phyloP scores from a whole-genome alignment of 139 green algal species.

The Helicosporidium sp. region DNA sequence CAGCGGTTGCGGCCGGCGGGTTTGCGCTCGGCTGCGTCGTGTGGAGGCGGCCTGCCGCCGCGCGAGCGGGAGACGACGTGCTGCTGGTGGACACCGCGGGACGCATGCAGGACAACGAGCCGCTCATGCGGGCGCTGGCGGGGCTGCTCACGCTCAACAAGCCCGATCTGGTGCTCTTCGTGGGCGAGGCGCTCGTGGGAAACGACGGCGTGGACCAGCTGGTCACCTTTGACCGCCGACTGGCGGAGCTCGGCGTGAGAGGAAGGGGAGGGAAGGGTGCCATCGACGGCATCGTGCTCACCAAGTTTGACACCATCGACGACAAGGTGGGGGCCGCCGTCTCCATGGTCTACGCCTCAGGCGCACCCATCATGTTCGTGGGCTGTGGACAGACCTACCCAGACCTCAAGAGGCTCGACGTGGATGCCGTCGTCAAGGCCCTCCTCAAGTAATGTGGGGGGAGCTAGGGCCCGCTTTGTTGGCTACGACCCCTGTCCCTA shows the following conservation, averaged over 20 bases:
- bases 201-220: slow-evolving; percentile 98
- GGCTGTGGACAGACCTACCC: slow-evolving; percentile 93
- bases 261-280: too few species aligned
- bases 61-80: slow-evolving; percentile 59
- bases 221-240: slow-evolving; percentile 81
- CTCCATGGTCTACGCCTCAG: slow-evolving; percentile 91
- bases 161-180: slow-evolving; percentile 92
- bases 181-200: slow-evolving; percentile 94
- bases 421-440: slow-evolving; percentile 67
- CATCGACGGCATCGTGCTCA: slow-evolving; percentile 50
- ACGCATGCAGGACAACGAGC: slow-evolving; percentile 88
- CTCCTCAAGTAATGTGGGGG: slow-evolving; percentile 40
- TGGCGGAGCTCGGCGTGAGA: slow-evolving; percentile 60
- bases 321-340: slow-evolving; percentile 92
- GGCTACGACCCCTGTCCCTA: too few species aligned
- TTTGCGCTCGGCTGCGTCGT: too few species aligned
- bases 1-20: too few species aligned
- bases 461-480: too few species aligned
- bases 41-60: too few species aligned
- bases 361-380: slow-evolving; percentile 93
- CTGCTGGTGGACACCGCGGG: slow-evolving; percentile 93
- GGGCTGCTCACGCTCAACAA: slow-evolving; percentile 83
- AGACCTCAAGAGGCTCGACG: slow-evolving; percentile 82
- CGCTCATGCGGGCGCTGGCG: slow-evolving; percentile 89
- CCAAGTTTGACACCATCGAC: slow-evolving; percentile 98